Base-by-base conservation (phyloP, 1,284 basidiomycete genomes). In the Phellopilus nigrolimitatus region DNA sequence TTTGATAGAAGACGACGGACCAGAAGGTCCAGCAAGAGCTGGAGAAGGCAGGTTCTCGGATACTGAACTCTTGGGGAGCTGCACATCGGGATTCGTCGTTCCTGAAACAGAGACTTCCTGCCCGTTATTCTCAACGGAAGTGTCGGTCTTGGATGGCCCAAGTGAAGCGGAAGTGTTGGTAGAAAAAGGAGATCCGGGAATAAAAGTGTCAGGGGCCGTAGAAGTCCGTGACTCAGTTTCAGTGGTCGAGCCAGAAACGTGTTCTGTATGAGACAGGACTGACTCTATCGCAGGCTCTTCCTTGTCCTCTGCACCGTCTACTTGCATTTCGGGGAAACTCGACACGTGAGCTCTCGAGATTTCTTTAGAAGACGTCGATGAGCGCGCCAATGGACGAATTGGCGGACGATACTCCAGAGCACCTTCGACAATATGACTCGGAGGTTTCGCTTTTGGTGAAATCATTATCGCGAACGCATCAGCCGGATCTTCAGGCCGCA, bases 101-200 rank as follows among this genome's bases (percentile, higher is more conserved):
- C 51, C 52, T 3, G 54, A 43, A 17, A 55, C 38, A 24, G 52
- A 3, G 15, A 47, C 22, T 15, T 24, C 28, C n/a, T 43, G 40
- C n/a, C 43, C 38, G 8, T 49, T 22, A 19, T 53, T 49, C 36
- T 59, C 53, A 10, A 51, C 27, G 27, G 55, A 47, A 2, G 36
- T 51, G 17, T 58, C 53, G 13, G 38, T 43, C 28, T 55, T 55
- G 1, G 60, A 52, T 10, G 61, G 57, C 8, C 47, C 46, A 30
- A 34, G 54, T 44, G 75, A 82, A 2, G 84, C 59, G 0, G 83
- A 84, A 0, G 83, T 84, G 47, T 71, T 73, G 3, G 77, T 78
- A 9, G 82, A 81, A 10, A 72, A 65, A 2, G 83, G 84, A 0
- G 82, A 84, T 1, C 71, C 72, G 8, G 78, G 78, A 7, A 75